These are phyloP conservation scores for Penicillium riverlandense DNA, from an alignment of 495 filamentous ascomycete species.

Conservation along the genomic window DNA sequence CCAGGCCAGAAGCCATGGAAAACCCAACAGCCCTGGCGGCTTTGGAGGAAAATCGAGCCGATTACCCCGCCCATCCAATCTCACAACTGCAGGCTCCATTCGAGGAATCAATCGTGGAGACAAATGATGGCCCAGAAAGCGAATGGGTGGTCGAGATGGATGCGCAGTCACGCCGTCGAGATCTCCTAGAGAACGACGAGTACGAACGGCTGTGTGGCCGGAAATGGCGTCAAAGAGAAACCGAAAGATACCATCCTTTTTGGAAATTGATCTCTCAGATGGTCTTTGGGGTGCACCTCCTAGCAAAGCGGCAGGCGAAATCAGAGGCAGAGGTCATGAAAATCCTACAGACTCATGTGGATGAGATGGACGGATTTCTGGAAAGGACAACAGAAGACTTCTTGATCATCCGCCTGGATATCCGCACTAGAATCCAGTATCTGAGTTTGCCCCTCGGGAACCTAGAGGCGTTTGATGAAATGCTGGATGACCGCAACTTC, in stretches of 20 bases:
- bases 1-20: too few relatives aligned
- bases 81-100: constrained; percentile 83
- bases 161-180: constrained; percentile 58
- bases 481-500: constrained; percentile 80
- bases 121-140: constrained; percentile 38
- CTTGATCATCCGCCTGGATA: constrained; percentile 66
- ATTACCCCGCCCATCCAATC: constrained; percentile 68
- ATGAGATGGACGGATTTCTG: constrained; percentile 87
- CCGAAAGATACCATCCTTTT: constrained; percentile 71
- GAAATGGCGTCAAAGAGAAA: constrained; percentile 64
- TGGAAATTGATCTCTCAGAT: constrained; percentile 90
- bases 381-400: constrained; percentile 82
- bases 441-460: constrained; percentile 81
- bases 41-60: neutral
- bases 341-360: constrained; percentile 86
- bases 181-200: constrained; percentile 59
- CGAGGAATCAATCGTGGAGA: constrained; percentile 82
- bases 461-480: constrained; percentile 74
- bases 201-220: constrained; percentile 59
- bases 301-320: constrained; percentile 80
- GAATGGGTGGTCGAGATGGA: constrained; percentile 51
- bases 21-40: too few relatives aligned
- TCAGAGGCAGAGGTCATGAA: constrained; percentile 78
- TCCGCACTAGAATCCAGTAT: constrained; percentile 65
- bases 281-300: constrained; percentile 83